Conservation (phyloP, 129 eudicot genomes). For the Glebionis coronaria region DNA sequence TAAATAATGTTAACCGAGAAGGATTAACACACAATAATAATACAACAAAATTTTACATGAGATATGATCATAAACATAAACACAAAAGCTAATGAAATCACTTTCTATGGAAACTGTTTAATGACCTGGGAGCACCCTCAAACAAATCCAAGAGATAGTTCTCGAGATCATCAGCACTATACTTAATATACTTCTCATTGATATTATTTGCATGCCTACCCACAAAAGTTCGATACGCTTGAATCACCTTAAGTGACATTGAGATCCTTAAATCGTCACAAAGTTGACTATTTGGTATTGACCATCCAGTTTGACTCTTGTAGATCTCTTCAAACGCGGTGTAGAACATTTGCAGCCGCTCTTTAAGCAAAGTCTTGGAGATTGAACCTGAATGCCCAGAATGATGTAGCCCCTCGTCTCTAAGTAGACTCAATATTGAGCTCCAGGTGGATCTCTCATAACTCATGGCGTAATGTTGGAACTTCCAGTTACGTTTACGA, state of each 20-base stretch:
- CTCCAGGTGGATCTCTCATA: constrained; percentile 90
- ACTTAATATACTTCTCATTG: constrained; percentile 77
- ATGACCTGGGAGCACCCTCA: constrained; percentile 80
- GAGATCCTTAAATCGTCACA: constrained; percentile 83
- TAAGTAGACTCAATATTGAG: constrained; percentile 59
- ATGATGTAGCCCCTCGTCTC: constrained; percentile 64
- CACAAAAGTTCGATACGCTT: constrained; percentile 80
- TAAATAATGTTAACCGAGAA: constrained; percentile 1
- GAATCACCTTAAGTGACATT: constrained; percentile 78
- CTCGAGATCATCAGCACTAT: constrained; percentile 84
- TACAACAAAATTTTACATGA: constrained; percentile 9
- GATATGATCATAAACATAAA: constrained; percentile 4
- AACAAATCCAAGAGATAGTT: constrained; percentile 65
- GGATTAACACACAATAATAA: constrained; percentile 15
- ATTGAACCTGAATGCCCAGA: constrained; percentile 56
- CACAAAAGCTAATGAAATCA: constrained; percentile 33
- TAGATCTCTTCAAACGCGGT: constrained; percentile 82
- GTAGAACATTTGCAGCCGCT: constrained; percentile 67
- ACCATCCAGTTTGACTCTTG: too few relatives aligned
- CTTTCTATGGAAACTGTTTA: constrained; percentile 68
- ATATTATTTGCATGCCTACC: constrained; percentile 59
- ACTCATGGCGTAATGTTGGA: constrained; percentile 75
- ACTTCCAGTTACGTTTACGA: constrained; percentile 68
- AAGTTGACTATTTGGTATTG: constrained; percentile 60
- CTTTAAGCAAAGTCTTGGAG: constrained; percentile 58